Base-by-base conservation (phyloP, 2,329 filamentous ascomycete species). In the Westerdykella aurantiaca region DNA sequence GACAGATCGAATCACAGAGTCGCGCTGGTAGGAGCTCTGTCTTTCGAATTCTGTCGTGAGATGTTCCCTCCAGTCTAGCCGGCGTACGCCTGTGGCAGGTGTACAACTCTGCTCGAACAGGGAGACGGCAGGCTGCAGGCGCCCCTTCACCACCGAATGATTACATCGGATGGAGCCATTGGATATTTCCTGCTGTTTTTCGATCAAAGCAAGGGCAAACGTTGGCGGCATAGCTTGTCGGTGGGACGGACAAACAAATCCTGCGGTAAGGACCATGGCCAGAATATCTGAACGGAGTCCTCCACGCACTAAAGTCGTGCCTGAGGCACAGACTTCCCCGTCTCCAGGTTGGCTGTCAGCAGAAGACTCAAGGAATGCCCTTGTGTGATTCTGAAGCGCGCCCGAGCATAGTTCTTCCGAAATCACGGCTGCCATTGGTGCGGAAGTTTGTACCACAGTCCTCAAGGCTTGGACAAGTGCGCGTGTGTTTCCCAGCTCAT, bases 51-150 rank as follows among this genome's bases (percentile, higher is more conserved):
- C 67, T 6, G 67, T 61, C 0, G 66, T 63, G 10, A 82, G 56
- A 3, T 65, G 67, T 29, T 66, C 52, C 48, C 70, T 70, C 79
- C 79, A 82, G 46, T 79, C 67, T 23, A 67, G 58, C 31, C 65
- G 63, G 34, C 63, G 49, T 18, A 40, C 46, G 33, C 45, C 58
- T 13, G 55, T 52, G 38, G 52, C 49, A 44, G 69, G 65, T 18
- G 72, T 74, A 33, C 60, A 60, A 41, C 65, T 54, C 47, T 68
- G 63, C 41, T 68, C 60, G 21, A 72, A 66, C 1, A 67, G 39
- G 2, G 63, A 64, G 22, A 66, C 42, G 0, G 54, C 25, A 9
- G 42, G 25, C 7, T n/a, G 38, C 18, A 44, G 42, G 25, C 31
- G 25, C 11, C 25, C 25, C 25, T 9, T 14, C 3, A 22, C 29